Percentiles rank a stretch among this genome's conserved stretches.
phyloP scores from a whole-genome alignment of 1,284 basidiomycete species.

The Melampsora medusae region DNA sequence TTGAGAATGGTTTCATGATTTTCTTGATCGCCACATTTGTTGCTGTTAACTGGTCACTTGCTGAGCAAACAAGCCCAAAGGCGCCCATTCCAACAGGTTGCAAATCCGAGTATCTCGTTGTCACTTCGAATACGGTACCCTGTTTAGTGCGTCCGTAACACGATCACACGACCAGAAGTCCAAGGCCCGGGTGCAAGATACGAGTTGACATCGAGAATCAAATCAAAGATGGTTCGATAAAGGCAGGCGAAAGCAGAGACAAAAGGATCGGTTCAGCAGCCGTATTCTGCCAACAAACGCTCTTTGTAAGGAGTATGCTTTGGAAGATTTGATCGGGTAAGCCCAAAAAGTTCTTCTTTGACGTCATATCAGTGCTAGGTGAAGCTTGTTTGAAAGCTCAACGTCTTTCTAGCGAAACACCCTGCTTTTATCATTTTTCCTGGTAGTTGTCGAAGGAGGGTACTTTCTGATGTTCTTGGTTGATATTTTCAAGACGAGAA shows the following conservation, averaged over 20 bases:
- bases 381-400: too few relatives aligned
- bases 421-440: not conserved
- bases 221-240: not conserved
- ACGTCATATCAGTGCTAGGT: too few relatives aligned
- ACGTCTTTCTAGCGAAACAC: too few relatives aligned
- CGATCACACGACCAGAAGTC: not conserved
- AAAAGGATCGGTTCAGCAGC: not conserved
- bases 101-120: slow-evolving; percentile 96
- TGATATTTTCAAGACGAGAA: not conserved
- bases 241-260: not conserved
- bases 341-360: too few relatives aligned
- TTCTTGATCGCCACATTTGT: slow-evolving; percentile 97
- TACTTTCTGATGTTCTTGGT: too few relatives aligned
- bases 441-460: not conserved
- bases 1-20: slow-evolving; percentile 98
- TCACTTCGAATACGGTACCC: slow-evolving; percentile 67
- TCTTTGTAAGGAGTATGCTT: too few relatives aligned
- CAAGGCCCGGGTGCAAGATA: not conserved
- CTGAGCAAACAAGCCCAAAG: slow-evolving; percentile 93
- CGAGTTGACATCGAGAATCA: not conserved
- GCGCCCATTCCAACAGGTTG: slow-evolving; percentile 99
- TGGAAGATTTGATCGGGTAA: too few relatives aligned
- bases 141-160: not conserved
- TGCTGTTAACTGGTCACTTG: slow-evolving; percentile 93
- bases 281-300: too few relatives aligned